Conservation (phyloP, 2,329 filamentous ascomycete genomes). For the Grosmannia huntii region DNA sequence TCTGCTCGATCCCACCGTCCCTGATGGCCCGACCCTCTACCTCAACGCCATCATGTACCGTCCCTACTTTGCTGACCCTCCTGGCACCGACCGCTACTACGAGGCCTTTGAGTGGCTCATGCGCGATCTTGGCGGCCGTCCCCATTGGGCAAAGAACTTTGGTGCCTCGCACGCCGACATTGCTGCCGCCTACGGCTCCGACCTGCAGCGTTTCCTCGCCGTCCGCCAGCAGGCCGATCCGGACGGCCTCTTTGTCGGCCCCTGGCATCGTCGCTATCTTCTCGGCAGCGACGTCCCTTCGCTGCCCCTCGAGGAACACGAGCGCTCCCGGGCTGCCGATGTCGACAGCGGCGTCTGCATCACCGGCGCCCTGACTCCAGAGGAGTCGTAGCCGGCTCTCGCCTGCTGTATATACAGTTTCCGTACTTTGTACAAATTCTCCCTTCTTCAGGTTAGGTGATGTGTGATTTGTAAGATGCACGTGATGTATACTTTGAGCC, state of each 20-base stretch:
- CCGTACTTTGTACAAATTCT: too few species aligned
- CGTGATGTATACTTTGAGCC: too few species aligned
- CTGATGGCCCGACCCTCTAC: conserved; percentile 56
- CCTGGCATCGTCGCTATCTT: conserved; percentile 72
- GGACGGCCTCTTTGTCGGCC: conserved; percentile 70
- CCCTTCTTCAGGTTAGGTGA: too few species aligned
- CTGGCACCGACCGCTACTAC: conserved; percentile 58
- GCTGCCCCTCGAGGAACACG: conserved; percentile 18
- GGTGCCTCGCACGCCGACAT: conserved; percentile 40
- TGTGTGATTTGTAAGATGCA: too few species aligned
- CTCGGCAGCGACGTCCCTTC: conserved; percentile 20
- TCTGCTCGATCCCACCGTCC: conserved; percentile 48
- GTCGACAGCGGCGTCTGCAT: conserved; percentile 12
- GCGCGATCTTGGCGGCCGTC: conserved; percentile 59
- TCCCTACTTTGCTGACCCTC: conserved; percentile 58
- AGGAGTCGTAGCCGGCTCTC: neutral
- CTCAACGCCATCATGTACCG: conserved; percentile 72
- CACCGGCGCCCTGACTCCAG: neutral
- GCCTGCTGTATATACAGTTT: too few species aligned
- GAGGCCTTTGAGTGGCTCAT: conserved; percentile 73
- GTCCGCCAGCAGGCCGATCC: conserved; percentile 56
- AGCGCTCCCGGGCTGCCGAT: conserved; percentile 9
- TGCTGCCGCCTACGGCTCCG: conserved; percentile 45
- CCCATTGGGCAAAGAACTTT: conserved; percentile 81
- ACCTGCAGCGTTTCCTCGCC: conserved; percentile 47